Percentiles rank a stretch among this genome's conserved stretches.
phyloP scores from a whole-genome alignment of 2,329 filamentous ascomycete species.

The Sporothrix curviconia region DNA sequence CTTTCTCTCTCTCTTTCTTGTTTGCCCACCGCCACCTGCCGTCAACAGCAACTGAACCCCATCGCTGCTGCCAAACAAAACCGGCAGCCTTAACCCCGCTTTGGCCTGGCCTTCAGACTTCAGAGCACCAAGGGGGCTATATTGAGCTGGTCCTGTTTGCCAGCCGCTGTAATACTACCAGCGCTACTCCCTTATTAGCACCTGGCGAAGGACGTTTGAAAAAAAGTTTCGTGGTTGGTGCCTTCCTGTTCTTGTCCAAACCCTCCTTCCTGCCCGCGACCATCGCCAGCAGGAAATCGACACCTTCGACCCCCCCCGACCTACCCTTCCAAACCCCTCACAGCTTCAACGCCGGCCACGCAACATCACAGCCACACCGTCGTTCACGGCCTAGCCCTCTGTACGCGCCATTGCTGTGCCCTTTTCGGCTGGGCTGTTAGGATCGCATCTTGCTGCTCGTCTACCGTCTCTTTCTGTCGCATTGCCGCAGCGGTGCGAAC shows the following conservation, averaged over 20 bases:
- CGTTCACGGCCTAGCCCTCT: background rate
- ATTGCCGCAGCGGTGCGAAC: background rate
- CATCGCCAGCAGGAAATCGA: background rate
- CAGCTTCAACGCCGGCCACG: background rate
- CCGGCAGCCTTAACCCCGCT: background rate
- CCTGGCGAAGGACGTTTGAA: no score
- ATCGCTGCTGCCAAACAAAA: no score
- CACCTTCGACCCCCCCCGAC: no score
- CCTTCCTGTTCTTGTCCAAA: background rate
- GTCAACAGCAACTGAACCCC: no score
- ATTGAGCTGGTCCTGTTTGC: no score
- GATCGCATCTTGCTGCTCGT: background rate
- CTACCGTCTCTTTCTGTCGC: background rate
- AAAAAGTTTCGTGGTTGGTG: slow-evolving; percentile 9
- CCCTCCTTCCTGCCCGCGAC: background rate
- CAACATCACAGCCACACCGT: background rate
- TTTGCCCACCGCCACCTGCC: no score
- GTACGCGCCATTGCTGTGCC: background rate
- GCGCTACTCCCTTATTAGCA: background rate
- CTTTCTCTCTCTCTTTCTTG: no score
- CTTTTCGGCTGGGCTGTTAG: slow-evolving; percentile 4
- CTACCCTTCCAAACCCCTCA: no score
- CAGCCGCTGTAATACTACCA: no score
- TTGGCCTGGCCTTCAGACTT: background rate
- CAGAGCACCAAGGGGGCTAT: background rate